Evolutionary conservation across 352 stramenopile genomes (phyloP).

Genomic region (Pythium phragmitis): DNA sequence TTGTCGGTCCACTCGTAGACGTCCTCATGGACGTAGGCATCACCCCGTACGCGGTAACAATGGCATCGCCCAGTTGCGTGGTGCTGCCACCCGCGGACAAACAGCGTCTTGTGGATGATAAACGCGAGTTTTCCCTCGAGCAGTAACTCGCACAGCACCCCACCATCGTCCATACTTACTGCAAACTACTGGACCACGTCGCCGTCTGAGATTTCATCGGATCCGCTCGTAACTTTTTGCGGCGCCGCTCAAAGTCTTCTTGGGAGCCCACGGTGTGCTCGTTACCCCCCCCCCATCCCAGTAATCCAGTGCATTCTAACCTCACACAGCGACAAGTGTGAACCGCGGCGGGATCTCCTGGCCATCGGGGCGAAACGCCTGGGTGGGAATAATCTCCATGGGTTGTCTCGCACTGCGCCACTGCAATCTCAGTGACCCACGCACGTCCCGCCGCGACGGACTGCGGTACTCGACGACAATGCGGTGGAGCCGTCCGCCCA

Average conservation of each 20-base stretch:
- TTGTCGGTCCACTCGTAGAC: conserved; percentile 55
- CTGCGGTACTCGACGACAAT: conserved; percentile 30
- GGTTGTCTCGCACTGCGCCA: conserved; percentile 26
- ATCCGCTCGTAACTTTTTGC: conserved; percentile 52
- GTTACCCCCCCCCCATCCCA: too few species aligned
- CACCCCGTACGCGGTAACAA: conserved; percentile 59
- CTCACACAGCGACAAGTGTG: conserved; percentile 18
- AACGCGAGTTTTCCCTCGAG: conserved; percentile 75
- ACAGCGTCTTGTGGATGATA: conserved; percentile 85
- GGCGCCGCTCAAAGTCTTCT: conserved; percentile 88
- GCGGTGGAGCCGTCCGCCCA: conserved; percentile 23
- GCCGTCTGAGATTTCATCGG: conserved; percentile 56
- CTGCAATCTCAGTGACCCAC: conserved; percentile 17
- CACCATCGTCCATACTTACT: conserved; percentile 63
- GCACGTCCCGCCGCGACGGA: conserved; percentile 19
- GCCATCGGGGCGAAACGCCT: conserved; percentile 21
- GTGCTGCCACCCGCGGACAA: conserved; percentile 91
- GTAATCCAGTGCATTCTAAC: background rate
- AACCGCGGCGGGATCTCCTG: conserved; percentile 25
- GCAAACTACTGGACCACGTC: conserved; percentile 80
- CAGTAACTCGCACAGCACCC: conserved; percentile 86
- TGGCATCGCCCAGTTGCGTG: conserved; percentile 30
- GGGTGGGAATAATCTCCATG: conserved; percentile 19
- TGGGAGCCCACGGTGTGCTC: conserved; percentile 90
- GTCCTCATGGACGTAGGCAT: conserved; percentile 32